Evolutionary conservation across 257 asterid species (phyloP), one percentile per base, ranked within the genome.

Genomic region (Fraxinus pennsylvanica): DNA sequence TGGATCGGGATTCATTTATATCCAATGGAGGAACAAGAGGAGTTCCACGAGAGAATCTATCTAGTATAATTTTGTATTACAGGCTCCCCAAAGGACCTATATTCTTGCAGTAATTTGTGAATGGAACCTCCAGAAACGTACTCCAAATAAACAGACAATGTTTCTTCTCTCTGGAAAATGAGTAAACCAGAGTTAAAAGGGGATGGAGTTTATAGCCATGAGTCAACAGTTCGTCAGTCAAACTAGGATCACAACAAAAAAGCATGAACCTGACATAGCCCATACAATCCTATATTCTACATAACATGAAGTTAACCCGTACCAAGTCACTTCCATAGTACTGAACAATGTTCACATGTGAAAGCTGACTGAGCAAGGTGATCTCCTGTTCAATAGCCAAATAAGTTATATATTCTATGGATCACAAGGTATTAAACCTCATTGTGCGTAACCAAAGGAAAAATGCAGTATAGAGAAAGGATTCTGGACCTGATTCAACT

Each of bases 91-190:
- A 95, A 95, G 35, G 96, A 67, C 59, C 99, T 98, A 73, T 95
- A 95, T 79, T 95, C 99, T 85, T 93, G 99, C 73, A 95, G 85
- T 75, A 95, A 80, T 87, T 95, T 95, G 86, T 92, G 96, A 84
- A 95, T 95, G 68, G 99, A 95, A 68, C 99, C 99, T 76, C 99
- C 99, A 36, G 99, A 95, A 61, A 95, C 98, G 41, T 90, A 95
- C 85, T 95, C 99, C 92, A 95, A 82, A 85, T 90, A 89, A 72
- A 95, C 98, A 9, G 98, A 91, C 76, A 95, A 82, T 61, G 95
- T 88, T 85, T 91, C 93, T 79, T 95, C 98, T 25, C 81, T 87
- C 99, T 95, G 86, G 33, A 68, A 65, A 54, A 80, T 45, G 71
- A 21, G 74, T 65, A 33, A 69, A 43, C 59, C 38, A 12, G 33